Conservation (phyloP, 2,329 filamentous ascomycete genomes). For the Helminthosporium solani region DNA sequence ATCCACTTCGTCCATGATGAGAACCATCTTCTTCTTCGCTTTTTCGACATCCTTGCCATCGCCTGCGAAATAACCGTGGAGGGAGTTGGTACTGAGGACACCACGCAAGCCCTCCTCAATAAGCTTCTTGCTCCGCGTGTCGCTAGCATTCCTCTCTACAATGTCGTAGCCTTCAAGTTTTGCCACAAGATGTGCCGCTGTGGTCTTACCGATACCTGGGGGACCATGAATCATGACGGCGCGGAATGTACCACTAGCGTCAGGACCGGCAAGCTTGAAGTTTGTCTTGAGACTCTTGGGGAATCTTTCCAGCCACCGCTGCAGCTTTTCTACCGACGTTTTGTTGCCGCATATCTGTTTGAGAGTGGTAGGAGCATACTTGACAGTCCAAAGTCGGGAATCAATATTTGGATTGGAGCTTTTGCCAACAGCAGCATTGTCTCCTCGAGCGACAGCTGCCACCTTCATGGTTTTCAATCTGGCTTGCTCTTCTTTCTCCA, state of each 20-base stretch:
- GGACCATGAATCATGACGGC: constrained; percentile 96
- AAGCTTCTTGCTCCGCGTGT: constrained; percentile 92
- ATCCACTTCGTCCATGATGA: constrained; percentile 99
- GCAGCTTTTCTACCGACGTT: constrained; percentile 81
- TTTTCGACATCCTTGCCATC: constrained; percentile 78
- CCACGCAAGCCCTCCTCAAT: constrained; percentile 87
- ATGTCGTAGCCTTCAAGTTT: constrained; percentile 92
- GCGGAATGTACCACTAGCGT: constrained; percentile 79
- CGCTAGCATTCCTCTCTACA: constrained; percentile 92
- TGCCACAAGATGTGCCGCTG: constrained; percentile 89
- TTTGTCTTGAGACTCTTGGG: constrained; percentile 72
- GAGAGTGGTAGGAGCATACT: constrained; percentile 84
- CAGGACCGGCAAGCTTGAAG: constrained; percentile 79
- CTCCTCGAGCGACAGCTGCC: constrained; percentile 33
- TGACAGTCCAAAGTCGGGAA: constrained; percentile 76
- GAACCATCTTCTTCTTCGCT: constrained; percentile 85
- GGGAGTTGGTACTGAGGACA: constrained; percentile 88
- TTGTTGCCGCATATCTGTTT: constrained; percentile 97
- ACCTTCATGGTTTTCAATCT: constrained; percentile 56
- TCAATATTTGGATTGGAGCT: constrained; percentile 28
- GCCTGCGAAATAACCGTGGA: constrained; percentile 85
- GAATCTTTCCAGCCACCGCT: constrained; percentile 83
- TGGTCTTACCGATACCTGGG: constrained; percentile 96
- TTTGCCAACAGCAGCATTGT: constrained; percentile 30
- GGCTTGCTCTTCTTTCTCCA: constrained; percentile 85